Conservation (phyloP, 2,329 filamentous ascomycete species). For the Bipolaris bicolor region DNA sequence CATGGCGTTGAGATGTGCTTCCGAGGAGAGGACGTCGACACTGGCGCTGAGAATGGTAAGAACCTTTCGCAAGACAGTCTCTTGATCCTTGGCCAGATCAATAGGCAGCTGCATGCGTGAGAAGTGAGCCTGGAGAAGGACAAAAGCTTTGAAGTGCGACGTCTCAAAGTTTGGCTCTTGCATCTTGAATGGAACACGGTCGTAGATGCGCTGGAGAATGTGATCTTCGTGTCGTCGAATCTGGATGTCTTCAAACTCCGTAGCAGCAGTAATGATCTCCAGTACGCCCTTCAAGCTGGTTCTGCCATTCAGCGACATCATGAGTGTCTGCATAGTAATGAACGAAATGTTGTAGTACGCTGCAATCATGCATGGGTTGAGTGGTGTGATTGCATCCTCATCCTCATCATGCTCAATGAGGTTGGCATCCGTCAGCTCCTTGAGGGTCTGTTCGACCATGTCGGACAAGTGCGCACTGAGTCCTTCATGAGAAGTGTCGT, state of each 20-base stretch:
- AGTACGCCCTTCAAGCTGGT: slow-evolving; percentile 97
- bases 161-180: slow-evolving; percentile 83
- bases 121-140: slow-evolving; percentile 97
- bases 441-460: slow-evolving; percentile 88
- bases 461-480: slow-evolving; percentile 95
- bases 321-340: slow-evolving; percentile 98
- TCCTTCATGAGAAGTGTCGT: slow-evolving; percentile 86
- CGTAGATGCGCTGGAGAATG: slow-evolving; percentile 89
- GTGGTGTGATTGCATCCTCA: slow-evolving; percentile 81
- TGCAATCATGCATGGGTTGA: slow-evolving; percentile 97
- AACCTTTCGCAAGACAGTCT: slow-evolving; percentile 82
- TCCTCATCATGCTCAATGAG: slow-evolving; percentile 94
- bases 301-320: slow-evolving; percentile 83
- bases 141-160: slow-evolving; percentile 98
- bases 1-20: slow-evolving; percentile 96
- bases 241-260: slow-evolving; percentile 94
- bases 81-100: slow-evolving; percentile 94
- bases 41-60: slow-evolving; percentile 87
- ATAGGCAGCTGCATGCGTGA: slow-evolving; percentile 95
- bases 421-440: slow-evolving; percentile 88
- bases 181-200: slow-evolving; percentile 95
- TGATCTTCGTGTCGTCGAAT: slow-evolving; percentile 91
- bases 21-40: slow-evolving; percentile 93
- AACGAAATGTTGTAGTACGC: slow-evolving; percentile 99
- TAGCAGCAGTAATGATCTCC: slow-evolving; percentile 95